Conservation (phyloP, 352 stramenopile genomes). For the Pythium utonaiense region DNA sequence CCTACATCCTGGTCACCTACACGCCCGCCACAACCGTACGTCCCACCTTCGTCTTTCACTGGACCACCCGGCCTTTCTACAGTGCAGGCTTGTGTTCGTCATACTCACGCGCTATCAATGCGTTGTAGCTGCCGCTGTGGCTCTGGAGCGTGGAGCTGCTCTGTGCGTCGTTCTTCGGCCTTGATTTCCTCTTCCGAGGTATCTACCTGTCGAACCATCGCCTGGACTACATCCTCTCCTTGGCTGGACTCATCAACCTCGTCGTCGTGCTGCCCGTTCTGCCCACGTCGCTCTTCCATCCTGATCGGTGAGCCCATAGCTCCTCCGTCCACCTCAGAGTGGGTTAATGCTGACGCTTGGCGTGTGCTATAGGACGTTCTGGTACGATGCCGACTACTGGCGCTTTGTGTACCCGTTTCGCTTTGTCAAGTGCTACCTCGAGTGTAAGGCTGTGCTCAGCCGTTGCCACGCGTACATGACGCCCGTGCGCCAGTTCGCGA, state of each 20-base stretch:
- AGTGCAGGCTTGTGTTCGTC: too few relatives aligned
- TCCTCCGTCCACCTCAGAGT: too few relatives aligned
- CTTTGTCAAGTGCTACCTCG: conserved; percentile 81
- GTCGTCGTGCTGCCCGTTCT: conserved; percentile 72
- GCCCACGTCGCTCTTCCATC: conserved; percentile 67
- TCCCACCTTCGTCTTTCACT: not conserved
- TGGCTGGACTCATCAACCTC: conserved; percentile 49
- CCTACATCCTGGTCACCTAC: conserved; percentile 82
- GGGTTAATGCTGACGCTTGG: not conserved
- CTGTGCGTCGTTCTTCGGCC: conserved; percentile 53
- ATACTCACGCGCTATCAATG: too few relatives aligned
- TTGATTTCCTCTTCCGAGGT: conserved; percentile 72
- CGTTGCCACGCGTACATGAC: conserved; percentile 77
- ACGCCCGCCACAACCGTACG: conserved; percentile 52
- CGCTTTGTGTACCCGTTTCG: conserved; percentile 82
- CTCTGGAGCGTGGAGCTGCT: conserved; percentile 71
- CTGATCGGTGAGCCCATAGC: conserved; percentile 74
- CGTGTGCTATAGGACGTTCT: conserved; percentile 49
- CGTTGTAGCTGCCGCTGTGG: conserved; percentile 63
- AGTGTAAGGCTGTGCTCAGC: conserved; percentile 66
- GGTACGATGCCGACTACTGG: conserved; percentile 73
- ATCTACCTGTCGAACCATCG: conserved; percentile 69
- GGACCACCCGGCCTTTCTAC: not conserved
- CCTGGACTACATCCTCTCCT: conserved; percentile 60
- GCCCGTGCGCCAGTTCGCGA: conserved; percentile 75